phyloP scores from a whole-genome alignment of 2,329 filamentous ascomycete species.

The Colletotrichum falcatum region DNA sequence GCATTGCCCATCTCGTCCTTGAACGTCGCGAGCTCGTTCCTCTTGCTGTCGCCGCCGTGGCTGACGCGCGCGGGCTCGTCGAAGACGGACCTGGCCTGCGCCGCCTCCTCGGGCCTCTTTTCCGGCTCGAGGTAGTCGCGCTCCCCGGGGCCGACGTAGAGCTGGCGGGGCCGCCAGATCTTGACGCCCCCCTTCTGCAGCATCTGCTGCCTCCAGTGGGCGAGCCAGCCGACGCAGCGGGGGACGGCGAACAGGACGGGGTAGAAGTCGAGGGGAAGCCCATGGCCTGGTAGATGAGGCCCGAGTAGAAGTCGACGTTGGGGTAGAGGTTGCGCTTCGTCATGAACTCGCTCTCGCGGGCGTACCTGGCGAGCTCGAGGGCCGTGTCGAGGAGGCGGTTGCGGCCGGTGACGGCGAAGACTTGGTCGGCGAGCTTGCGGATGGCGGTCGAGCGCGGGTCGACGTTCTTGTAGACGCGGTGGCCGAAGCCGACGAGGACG shows the following conservation, averaged over 20 bases:
- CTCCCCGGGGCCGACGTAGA: slow-evolving; percentile 60
- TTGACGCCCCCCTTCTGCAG: slow-evolving; percentile 60
- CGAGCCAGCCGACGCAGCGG: slow-evolving; percentile 63
- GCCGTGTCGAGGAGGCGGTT: slow-evolving; percentile 64
- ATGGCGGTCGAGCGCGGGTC: slow-evolving; percentile 65
- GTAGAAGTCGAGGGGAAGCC: slow-evolving; percentile 65
- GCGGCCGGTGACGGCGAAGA: slow-evolving; percentile 63
- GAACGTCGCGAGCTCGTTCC: slow-evolving; percentile 54
- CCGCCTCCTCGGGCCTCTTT: slow-evolving; percentile 50
- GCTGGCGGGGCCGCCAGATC: slow-evolving; percentile 63
- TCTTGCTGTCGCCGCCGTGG: slow-evolving; percentile 58
- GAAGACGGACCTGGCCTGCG: slow-evolving; percentile 48
- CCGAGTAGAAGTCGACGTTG: slow-evolving; percentile 65
- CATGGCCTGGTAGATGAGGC: slow-evolving; percentile 65
- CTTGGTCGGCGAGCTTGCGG: slow-evolving; percentile 60
- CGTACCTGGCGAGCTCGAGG: slow-evolving; percentile 58
- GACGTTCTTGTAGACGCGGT: slow-evolving; percentile 66
- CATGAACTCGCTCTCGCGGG: slow-evolving; percentile 61
- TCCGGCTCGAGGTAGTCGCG: slow-evolving; percentile 57
- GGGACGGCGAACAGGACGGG: slow-evolving; percentile 64
- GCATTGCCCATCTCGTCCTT: slow-evolving; percentile 52
- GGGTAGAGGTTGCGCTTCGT: slow-evolving; percentile 61
- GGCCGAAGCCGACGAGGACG: slow-evolving; percentile 67
- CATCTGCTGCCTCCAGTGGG: slow-evolving; percentile 65
- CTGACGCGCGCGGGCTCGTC: slow-evolving; percentile 52